Conservation (phyloP, 2,329 filamentous ascomycete genomes). For the Xylariaceae sp. region DNA sequence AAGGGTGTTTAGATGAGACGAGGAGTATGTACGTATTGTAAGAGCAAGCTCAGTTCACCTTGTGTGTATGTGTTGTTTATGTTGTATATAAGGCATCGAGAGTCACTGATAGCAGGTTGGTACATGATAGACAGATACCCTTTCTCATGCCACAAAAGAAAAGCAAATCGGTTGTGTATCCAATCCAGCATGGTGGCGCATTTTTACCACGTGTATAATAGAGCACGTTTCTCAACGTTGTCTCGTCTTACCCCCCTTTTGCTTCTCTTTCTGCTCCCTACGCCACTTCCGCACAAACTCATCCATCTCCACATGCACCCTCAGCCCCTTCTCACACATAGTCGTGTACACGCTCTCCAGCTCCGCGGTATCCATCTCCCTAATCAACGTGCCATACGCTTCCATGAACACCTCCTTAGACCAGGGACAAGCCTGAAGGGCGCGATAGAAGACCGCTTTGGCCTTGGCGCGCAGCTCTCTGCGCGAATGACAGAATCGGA, state of each 20-base stretch:
- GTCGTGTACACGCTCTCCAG: conserved; percentile 45
- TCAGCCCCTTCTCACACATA: conserved; percentile 45
- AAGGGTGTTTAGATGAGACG: conserved; percentile 39
- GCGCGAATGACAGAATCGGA: conserved; percentile 40
- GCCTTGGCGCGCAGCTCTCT: conserved; percentile 25
- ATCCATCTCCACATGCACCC: conserved; percentile 48
- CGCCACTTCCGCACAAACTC: conserved; percentile 40
- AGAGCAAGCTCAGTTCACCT: neutral
- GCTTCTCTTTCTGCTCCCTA: conserved; percentile 19
- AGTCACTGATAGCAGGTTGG: neutral
- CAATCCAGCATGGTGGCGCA: neutral
- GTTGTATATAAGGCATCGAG: neutral
- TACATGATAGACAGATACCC: neutral
- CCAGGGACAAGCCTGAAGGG: conserved; percentile 36
- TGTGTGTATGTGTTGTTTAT: neutral
- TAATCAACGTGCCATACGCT: conserved; percentile 42
- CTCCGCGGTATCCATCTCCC: conserved; percentile 44
- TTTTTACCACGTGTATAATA: neutral
- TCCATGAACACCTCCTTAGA: conserved; percentile 49
- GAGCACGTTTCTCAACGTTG: neutral
- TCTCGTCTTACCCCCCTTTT: conserved; percentile 11
- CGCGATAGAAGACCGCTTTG: conserved; percentile 31
- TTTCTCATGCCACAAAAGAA: neutral
- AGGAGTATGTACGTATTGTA: neutral
- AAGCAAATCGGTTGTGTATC: no score